Conservation (phyloP, 192 early-diverging fungal species). For the Coemansia sp. region DNA sequence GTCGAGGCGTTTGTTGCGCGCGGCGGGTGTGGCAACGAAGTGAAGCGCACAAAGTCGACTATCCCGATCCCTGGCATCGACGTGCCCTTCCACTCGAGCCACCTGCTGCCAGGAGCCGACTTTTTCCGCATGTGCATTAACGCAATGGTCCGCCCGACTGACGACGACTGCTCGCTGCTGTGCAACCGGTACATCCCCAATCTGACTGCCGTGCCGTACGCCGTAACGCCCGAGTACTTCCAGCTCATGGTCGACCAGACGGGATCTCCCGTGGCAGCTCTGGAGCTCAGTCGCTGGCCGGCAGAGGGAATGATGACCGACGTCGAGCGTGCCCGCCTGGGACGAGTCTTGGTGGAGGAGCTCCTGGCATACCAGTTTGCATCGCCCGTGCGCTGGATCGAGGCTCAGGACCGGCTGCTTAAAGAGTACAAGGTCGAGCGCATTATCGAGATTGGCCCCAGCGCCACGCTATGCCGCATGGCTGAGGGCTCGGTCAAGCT, state of each 20-base stretch:
- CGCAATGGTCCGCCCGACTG: conserved; percentile 76
- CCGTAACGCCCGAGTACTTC: conserved; percentile 76
- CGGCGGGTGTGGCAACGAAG: conserved; percentile 61
- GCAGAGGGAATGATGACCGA: conserved; percentile 60
- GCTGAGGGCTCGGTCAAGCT: conserved; percentile 85
- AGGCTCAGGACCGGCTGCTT: conserved; percentile 90
- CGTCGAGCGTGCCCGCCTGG: conserved; percentile 72
- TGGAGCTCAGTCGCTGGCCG: conserved; percentile 78
- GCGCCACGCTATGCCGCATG: conserved; percentile 91
- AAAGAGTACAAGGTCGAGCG: conserved; percentile 76
- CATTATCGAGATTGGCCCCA: conserved; percentile 89
- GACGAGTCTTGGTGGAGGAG: conserved; percentile 82
- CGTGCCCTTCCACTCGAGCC: conserved; percentile 96
- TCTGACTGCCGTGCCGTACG: conserved; percentile 89
- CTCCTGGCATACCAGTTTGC: conserved; percentile 96
- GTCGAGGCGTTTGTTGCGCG: conserved; percentile 58
- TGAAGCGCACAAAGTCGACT: conserved; percentile 82
- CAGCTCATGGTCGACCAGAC: conserved; percentile 73
- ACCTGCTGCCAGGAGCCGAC: conserved; percentile 83
- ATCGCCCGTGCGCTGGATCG: conserved; percentile 94
- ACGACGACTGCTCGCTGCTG: conserved; percentile 72
- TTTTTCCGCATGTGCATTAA: conserved; percentile 86
- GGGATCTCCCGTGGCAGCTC: conserved; percentile 66
- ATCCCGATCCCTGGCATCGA: conserved; percentile 92
- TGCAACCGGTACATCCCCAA: conserved; percentile 92